Conservation (phyloP, 1,139 yeast species). For the Hyphopichia burtonii region DNA sequence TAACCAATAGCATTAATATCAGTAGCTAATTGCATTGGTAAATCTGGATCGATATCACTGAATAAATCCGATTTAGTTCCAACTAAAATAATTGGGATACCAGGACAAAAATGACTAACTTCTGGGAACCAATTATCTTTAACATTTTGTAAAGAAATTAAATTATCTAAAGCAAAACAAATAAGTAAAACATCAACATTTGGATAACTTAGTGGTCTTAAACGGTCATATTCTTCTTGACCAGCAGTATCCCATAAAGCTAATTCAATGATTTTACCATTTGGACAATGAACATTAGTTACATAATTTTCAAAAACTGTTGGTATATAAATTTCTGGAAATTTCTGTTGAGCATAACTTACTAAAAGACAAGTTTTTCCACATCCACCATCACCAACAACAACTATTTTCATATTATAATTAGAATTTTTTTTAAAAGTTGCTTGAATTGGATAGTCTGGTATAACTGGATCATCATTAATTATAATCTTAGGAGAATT, state of each 20-base stretch:
- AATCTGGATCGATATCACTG: constrained; percentile 42
- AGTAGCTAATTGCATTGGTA: constrained; percentile 57
- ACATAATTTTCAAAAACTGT: constrained; percentile 87
- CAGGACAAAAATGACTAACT: constrained; percentile 78
- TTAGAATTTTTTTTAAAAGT: constrained; percentile 31
- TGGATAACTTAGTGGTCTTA: constrained; percentile 81
- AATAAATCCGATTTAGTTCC: constrained; percentile 76
- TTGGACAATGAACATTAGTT: constrained; percentile 58
- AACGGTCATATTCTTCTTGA: constrained; percentile 85
- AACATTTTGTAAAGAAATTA: constrained; percentile 67
- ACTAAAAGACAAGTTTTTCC: constrained; percentile 88
- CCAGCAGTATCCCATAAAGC: constrained; percentile 96
- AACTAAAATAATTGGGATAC: constrained; percentile 70
- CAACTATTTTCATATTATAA: constrained; percentile 64
- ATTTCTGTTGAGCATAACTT: constrained; percentile 75
- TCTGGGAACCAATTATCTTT: constrained; percentile 87
- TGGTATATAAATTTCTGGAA: constrained; percentile 81
- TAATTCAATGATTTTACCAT: constrained; percentile 55
- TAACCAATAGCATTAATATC: constrained; percentile 76
- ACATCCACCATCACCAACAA: constrained; percentile 94
- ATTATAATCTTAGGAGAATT: constrained; percentile 31
- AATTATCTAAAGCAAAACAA: constrained; percentile 71
- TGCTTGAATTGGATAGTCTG: constrained; percentile 33
- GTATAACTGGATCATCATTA: constrained; percentile 40
- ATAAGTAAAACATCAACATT: constrained; percentile 74